These are phyloP conservation scores for Colletotrichum tamarilloi DNA, from an alignment of 2,329 filamentous ascomycete genomes.

Conservation along the genomic window DNA sequence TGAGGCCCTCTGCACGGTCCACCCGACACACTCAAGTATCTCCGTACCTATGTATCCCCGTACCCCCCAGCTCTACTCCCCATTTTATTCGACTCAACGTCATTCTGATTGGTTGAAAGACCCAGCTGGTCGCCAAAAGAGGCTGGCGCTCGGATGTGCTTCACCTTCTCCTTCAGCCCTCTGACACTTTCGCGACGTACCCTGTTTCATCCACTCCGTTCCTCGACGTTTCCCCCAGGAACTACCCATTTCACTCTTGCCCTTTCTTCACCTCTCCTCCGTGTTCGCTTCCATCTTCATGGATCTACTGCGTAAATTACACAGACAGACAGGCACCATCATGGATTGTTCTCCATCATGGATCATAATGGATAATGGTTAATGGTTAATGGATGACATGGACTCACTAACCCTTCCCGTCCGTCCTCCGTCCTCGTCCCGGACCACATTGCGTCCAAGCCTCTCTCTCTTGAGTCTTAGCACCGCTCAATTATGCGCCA, in stretches of 20 bases:
- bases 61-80: conserved; percentile 21
- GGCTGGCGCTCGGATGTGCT: conserved; percentile 40
- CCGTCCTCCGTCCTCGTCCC: neutral
- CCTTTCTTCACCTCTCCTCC: no score
- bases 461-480: neutral
- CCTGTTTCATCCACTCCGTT: conserved; percentile 42
- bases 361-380: no score
- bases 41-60: no score
- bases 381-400: no score
- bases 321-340: no score
- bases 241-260: neutral
- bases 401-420: neutral
- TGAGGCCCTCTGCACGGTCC: conserved; percentile 33
- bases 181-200: conserved; percentile 46
- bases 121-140: neutral
- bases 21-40: neutral
- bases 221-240: neutral
- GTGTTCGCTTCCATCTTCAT: neutral
- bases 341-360: no score
- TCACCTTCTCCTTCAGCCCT: conserved; percentile 40
- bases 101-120: neutral
- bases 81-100: conserved; percentile 21
- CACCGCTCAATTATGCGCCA: neutral
- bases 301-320: no score
- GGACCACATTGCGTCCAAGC: neutral